These are phyloP conservation scores for Aspergillus steynii DNA, from an alignment of 495 filamentous ascomycete genomes.

Conservation along the genomic window DNA sequence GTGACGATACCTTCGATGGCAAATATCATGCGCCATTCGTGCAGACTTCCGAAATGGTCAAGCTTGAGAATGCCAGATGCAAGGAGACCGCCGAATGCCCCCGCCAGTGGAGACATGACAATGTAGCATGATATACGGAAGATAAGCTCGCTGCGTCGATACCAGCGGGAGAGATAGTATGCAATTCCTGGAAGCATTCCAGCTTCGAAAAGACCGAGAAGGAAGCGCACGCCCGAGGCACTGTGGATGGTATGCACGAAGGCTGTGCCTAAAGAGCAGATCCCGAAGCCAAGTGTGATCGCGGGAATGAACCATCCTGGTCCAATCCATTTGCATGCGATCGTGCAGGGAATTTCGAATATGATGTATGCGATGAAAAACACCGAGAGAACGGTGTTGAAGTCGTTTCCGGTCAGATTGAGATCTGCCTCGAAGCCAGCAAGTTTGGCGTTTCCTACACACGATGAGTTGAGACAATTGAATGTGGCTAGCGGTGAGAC, in stretches of 20 bases:
- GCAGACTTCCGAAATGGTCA: constrained; percentile 41
- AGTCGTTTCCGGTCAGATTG: constrained; percentile 55
- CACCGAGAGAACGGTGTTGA: constrained; percentile 65
- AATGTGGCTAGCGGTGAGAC: constrained; percentile 16
- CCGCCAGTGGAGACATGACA: constrained; percentile 63
- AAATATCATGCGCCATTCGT: constrained; percentile 72
- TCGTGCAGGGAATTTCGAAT: constrained; percentile 79
- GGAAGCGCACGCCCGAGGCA: constrained; percentile 48
- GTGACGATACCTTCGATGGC: constrained; percentile 74
- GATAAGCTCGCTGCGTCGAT: constrained; percentile 63
- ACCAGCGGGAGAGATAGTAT: constrained; percentile 73
- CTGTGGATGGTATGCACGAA: constrained; percentile 45
- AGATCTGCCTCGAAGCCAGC: constrained; percentile 48
- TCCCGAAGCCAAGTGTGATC: constrained; percentile 49
- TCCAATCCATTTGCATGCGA: constrained; percentile 51
- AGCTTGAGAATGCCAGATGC: constrained; percentile 57
- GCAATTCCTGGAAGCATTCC: constrained; percentile 72
- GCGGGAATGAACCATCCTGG: constrained; percentile 52
- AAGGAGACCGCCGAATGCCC: constrained; percentile 69
- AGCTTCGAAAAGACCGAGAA: constrained; percentile 66
- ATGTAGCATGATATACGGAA: constrained; percentile 57
- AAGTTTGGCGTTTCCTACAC: constrained; percentile 35
- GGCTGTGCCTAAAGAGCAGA: constrained; percentile 46
- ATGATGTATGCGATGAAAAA: constrained; percentile 75
- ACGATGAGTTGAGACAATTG: not conserved